A percentile compares a stretch with the other conserved stretches of the same genome.
phyloP scores from a whole-genome alignment of 768 basidiomycete species.

The Chalciporus sphaerocephalus region DNA sequence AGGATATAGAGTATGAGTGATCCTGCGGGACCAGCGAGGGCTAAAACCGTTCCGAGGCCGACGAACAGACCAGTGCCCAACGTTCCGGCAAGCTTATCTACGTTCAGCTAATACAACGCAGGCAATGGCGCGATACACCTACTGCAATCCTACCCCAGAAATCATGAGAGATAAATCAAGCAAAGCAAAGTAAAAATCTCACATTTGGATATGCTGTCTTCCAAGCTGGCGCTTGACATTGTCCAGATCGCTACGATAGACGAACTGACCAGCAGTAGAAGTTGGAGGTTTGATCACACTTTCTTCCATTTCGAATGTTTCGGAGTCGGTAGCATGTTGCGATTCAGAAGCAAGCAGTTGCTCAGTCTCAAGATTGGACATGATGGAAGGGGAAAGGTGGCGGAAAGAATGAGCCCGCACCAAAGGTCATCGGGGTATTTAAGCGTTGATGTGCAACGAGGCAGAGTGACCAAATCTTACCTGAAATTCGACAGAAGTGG shows the following conservation, averaged over 20 bases:
- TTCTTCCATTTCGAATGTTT: not conserved
- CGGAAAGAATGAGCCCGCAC: too few species aligned
- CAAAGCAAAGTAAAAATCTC: not conserved
- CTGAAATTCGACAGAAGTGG: too few species aligned
- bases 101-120: not conserved
- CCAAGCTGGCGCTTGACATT: constrained; percentile 19
- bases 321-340: too few species aligned
- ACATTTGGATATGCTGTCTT: constrained; percentile 22
- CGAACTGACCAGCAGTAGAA: constrained; percentile 6
- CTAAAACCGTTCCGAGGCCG: constrained; percentile 29
- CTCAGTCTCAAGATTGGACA: too few species aligned
- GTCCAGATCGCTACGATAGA: constrained; percentile 13
- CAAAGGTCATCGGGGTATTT: too few species aligned
- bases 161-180: not conserved
- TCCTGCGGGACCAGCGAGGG: constrained; percentile 26
- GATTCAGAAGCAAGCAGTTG: too few species aligned
- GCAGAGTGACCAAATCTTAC: too few species aligned
- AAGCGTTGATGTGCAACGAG: too few species aligned
- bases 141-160: constrained; percentile 18
- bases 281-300: not conserved
- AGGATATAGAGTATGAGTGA: constrained; percentile 28
- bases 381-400: too few species aligned
- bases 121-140: constrained; percentile 2
- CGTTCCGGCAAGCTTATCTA: constrained; percentile 24
- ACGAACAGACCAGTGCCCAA: constrained; percentile 32